These are phyloP conservation scores for Diaporthe australafricana DNA, from an alignment of 2,329 filamentous ascomycete species.

Conservation along the genomic window DNA sequence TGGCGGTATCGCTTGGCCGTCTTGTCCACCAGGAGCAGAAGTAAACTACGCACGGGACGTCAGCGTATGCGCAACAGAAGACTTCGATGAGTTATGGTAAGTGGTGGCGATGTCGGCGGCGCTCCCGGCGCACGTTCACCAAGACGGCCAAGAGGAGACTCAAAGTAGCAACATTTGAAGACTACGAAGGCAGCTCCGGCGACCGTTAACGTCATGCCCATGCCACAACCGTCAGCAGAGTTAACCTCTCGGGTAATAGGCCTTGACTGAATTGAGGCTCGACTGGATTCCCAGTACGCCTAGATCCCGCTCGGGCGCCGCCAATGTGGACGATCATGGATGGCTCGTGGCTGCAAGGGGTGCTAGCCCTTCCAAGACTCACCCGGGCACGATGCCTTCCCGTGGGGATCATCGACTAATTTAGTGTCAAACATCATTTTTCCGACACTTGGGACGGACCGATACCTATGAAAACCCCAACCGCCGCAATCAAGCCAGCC, in stretches of 20 bases:
- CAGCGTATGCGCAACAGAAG: background rate
- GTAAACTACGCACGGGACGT: background rate
- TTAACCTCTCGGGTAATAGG: background rate
- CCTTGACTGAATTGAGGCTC: background rate
- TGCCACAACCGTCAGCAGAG: background rate
- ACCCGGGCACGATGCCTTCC: background rate
- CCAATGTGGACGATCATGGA: background rate
- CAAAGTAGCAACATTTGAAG: background rate
- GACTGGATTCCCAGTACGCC: background rate
- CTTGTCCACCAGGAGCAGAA: background rate
- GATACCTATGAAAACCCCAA: background rate
- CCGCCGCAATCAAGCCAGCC: background rate
- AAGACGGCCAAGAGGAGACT: background rate
- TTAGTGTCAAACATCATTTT: constrained; percentile 4
- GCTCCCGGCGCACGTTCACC: background rate
- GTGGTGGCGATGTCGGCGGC: background rate
- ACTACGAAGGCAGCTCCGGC: background rate
- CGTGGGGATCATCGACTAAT: background rate
- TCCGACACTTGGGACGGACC: constrained; percentile 10
- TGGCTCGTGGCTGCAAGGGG: background rate
- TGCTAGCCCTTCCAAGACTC: background rate
- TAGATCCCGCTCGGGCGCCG: constrained; percentile 11
- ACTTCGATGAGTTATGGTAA: background rate
- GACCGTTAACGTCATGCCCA: background rate
- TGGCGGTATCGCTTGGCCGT: background rate